Conservation (phyloP, 768 basidiomycete genomes). For the Russula brevipes region DNA sequence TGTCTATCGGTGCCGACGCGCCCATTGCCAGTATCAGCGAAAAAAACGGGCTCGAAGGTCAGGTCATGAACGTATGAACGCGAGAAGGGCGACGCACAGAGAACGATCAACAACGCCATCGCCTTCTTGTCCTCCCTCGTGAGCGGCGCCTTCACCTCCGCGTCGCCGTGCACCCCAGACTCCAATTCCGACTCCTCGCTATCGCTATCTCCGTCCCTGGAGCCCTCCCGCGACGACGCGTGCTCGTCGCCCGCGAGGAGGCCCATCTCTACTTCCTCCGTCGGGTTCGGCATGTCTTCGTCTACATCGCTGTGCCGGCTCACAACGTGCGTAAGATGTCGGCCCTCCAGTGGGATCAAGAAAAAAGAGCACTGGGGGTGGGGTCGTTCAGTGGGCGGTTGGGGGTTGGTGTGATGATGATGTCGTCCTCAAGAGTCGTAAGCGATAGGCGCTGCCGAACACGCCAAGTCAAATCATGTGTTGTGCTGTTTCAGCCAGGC, state of each 20-base stretch:
- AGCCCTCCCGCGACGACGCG: slow-evolving; percentile 14
- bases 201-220: slow-evolving; percentile 13
- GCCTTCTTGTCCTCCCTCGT: slow-evolving; percentile 39
- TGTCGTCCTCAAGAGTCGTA: too few species aligned
- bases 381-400: background rate
- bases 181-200: background rate
- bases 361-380: background rate
- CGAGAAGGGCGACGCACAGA: slow-evolving; percentile 37
- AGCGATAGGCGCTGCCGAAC: too few species aligned
- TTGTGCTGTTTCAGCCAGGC: too few species aligned
- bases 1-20: slow-evolving; percentile 30
- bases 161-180: background rate
- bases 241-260: slow-evolving; percentile 24
- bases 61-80: too few species aligned
- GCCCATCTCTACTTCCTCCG: slow-evolving; percentile 27
- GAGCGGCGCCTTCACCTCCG: slow-evolving; percentile 10
- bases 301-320: background rate
- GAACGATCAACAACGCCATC: slow-evolving; percentile 41
- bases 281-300: slow-evolving; percentile 2
- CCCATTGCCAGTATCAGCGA: background rate
- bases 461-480: too few species aligned
- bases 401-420: background rate
- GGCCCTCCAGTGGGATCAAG: slow-evolving; percentile 15
- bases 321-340: slow-evolving; percentile 11
- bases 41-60: background rate